A percentile compares a stretch with the other conserved stretches of the same genome.
Conservation (phyloP, 2,329 filamentous ascomycete species). For the Cladosporium velox region DNA sequence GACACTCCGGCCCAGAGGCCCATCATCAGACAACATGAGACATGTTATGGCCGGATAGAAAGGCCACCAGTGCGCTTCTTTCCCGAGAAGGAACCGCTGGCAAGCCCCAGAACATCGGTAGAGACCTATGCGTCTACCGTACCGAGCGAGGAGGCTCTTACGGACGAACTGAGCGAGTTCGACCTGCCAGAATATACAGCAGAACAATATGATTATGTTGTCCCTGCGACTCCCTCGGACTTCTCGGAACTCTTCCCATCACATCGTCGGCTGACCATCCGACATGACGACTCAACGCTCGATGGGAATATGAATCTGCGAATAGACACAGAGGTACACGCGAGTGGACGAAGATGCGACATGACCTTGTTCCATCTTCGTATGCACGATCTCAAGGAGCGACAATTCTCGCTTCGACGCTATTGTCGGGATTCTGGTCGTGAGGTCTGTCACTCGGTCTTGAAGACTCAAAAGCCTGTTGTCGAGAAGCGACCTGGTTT, state of each 20-base stretch:
- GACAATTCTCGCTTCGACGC: constrained; percentile 86
- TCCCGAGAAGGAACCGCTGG: constrained; percentile 26
- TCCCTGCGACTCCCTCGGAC: constrained; percentile 76
- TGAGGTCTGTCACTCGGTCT: constrained; percentile 83
- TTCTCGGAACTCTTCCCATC: constrained; percentile 89
- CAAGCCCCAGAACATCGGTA: constrained; percentile 61
- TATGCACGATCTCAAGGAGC: constrained; percentile 85
- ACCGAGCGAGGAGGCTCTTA: constrained; percentile 60
- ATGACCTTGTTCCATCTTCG: constrained; percentile 88
- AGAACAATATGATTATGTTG: constrained; percentile 56
- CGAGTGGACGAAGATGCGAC: constrained; percentile 55
- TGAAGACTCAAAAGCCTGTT: constrained; percentile 64
- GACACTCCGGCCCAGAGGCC: constrained; percentile 26
- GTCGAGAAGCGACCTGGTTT: constrained; percentile 51
- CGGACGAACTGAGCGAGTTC: constrained; percentile 52
- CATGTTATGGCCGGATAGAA: constrained; percentile 29
- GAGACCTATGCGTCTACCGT: constrained; percentile 80
- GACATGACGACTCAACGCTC: constrained; percentile 84
- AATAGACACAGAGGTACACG: constrained; percentile 72
- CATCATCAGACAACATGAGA: constrained; percentile 31
- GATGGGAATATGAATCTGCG: constrained; percentile 98
- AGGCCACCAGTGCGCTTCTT: constrained; percentile 27
- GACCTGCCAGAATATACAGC: constrained; percentile 62
- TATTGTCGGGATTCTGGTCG: constrained; percentile 92
- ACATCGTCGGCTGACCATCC: constrained; percentile 74